Evolutionary conservation across 2,329 filamentous ascomycete species (phyloP).

Genomic region (Berkeleyomyces basicola): DNA sequence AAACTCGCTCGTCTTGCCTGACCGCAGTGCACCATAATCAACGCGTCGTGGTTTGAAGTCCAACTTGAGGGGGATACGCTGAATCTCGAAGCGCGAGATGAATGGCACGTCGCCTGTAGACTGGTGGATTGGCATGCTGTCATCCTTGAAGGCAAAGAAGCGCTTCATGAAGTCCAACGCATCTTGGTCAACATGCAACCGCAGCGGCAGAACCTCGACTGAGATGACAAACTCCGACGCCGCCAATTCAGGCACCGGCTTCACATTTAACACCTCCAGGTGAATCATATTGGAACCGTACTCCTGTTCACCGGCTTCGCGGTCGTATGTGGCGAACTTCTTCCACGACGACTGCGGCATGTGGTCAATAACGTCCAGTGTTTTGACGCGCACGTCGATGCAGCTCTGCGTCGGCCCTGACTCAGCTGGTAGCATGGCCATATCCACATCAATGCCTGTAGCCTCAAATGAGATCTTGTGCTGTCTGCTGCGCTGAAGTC

Average conservation of each 20-base stretch:
- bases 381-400: constrained; percentile 63
- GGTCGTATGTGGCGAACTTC: constrained; percentile 90
- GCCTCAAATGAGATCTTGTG: constrained; percentile 96
- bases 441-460: constrained; percentile 63
- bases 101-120: constrained; percentile 63
- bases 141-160: constrained; percentile 96
- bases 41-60: constrained; percentile 99
- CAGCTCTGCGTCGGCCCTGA: constrained; percentile 75
- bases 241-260: constrained; percentile 65
- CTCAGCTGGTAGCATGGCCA: constrained; percentile 62
- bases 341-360: constrained; percentile 94
- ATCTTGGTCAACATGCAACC: constrained; percentile 92
- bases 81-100: constrained; percentile 76
- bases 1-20: constrained; percentile 88
- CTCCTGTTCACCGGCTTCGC: constrained; percentile 72
- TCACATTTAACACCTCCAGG: constrained; percentile 73
- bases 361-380: constrained; percentile 86
- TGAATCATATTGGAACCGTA: constrained; percentile 80
- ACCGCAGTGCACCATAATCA: constrained; percentile 81
- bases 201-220: constrained; percentile 62
- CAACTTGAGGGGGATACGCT: constrained; percentile 61
- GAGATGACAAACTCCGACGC: constrained; percentile 81
- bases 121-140: constrained; percentile 35
- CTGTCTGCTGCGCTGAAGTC: constrained; percentile 66
- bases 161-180: constrained; percentile 91